Base-by-base conservation (phyloP, 805 yeast species). In the Ogataea trehaloabstinens region DNA sequence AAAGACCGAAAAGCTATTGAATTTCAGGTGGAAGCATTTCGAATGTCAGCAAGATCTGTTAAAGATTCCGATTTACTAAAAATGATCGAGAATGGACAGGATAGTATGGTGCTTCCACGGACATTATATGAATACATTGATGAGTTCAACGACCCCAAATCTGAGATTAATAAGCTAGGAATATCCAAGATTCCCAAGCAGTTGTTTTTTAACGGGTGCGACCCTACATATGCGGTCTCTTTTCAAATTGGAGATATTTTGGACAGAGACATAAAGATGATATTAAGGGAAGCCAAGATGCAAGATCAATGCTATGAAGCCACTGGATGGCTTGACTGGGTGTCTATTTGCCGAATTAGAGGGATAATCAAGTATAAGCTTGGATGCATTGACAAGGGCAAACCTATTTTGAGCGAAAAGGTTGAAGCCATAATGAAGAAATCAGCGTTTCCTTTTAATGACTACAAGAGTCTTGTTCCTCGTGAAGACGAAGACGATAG, bases 11-110 rank as follows among this genome's bases (percentile, higher is more conserved):
- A 66, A 10, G 81, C 70, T 49, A 81, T 85, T 42, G 61, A 60
- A 24, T 88, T 78, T 56, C 99, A 93, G 63, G 82, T 90, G 16
- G 97, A 90, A 61, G 82, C 85, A 39, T 93, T 90, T 64, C 74
- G 89, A 30, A 48, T 52, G 32, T 29, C 49, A 25, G 66, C 78
- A 5, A 49, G 51, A 28, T 51, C 53, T 3, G 35, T 53, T 3
- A 46, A 40, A n/a, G 58, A 57, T 29, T 34, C 37, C 48, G 56
- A 45, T 33, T 47, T 50, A 34, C 49, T 42, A 40, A 46, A 42
- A 28, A 45, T 41, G 55, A 41, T 51, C 4, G 52, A 52, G 19
- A 41, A 43, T 16, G 57, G 54, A 4, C 60, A 49, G 29, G 53
- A 53, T 4, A 41, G 34, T 6, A 45, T 42, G 29, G 43, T 60